Evolutionary conservation across 2,329 filamentous ascomycete species (phyloP), one percentile per base, ranked within the genome.

Genomic region (Decorospora gaudefroyi): DNA sequence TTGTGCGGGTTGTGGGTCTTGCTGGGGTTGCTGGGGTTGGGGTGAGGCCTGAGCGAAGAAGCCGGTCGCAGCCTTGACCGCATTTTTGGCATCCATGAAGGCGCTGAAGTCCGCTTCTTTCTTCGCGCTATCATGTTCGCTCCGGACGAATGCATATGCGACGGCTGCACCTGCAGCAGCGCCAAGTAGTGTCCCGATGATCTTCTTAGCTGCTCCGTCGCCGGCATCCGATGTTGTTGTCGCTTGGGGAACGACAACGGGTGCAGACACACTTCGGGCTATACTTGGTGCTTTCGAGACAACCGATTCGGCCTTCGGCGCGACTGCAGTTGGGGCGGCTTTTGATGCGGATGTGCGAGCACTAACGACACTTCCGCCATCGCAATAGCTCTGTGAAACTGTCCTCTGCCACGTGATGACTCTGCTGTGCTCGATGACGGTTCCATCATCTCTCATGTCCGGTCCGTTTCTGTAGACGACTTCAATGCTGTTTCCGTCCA

Each of bases 401-500:
- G 56, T 66, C 33, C 67, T 56, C 39, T 59, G 51, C 66, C 67
- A 72, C 21, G 68, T 73, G 40, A 78, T 63, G 12, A 80, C 76
- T 26, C 70, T 71, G 51, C 70, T 72, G 37, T 74, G 67, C 50
- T 72, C 64, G 25, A 72, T 61, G 12, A 74, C 67, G 13, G 71
- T 65, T 2, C 64, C 68, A 39, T 74, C 70, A 30, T 72, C 68
- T 46, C 53, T 59, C 51, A 65, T 51, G 46, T 66, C 68, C 25
- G 67, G 69, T 27, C 65, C 70, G 39, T 74, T 72, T 38, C 76
- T 76, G 66, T 83, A 87, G 35, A 91, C 82, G 19, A 88, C 86
- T 64, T 93, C 88, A 65, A 95, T 84, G 57, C 81, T 87, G 73
- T 95, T 95, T 36, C 88, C 88, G 72, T 95, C 89, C 41, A 88